A percentile compares a stretch with the other conserved stretches of the same genome.
phyloP scores from a whole-genome alignment of 2,329 filamentous ascomycete species.

The Penicillium italicum region DNA sequence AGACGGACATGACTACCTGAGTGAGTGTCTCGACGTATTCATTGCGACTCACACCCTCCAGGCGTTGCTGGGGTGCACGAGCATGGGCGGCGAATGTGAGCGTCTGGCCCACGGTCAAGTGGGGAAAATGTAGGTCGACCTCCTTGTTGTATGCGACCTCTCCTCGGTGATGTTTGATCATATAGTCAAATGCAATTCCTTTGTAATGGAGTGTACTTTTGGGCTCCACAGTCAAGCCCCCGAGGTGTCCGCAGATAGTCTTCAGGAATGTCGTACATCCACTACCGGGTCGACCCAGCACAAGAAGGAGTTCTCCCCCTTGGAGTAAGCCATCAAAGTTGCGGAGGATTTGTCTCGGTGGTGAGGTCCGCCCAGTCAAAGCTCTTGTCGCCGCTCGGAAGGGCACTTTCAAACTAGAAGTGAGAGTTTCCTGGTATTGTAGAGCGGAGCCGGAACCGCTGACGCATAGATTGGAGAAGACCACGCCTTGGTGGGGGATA shows the following conservation, averaged over 20 bases:
- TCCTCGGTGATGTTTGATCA: constrained; percentile 10
- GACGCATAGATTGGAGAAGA: constrained; percentile 25
- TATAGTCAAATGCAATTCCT: constrained; percentile 4
- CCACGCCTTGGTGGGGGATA: constrained; percentile 22
- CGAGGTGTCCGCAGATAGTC: constrained; percentile 46
- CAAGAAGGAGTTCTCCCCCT: constrained; percentile 50
- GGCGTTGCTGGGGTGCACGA: constrained; percentile 36
- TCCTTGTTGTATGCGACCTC: constrained; percentile 11
- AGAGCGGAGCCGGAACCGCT: constrained; percentile 25
- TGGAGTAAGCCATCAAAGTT: constrained; percentile 17
- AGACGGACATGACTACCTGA: constrained; percentile 43
- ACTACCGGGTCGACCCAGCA: constrained; percentile 48
- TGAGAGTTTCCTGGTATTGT: constrained; percentile 25
- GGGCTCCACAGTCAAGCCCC: constrained; percentile 1
- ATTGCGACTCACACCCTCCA: constrained; percentile 22
- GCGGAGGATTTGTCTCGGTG: constrained; percentile 19
- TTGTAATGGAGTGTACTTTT: constrained; percentile 7
- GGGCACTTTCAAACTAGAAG: constrained; percentile 21
- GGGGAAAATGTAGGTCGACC: constrained; percentile 56
- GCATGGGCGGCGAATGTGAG: constrained; percentile 69
- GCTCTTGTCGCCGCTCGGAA: constrained; percentile 31
- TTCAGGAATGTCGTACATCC: constrained; percentile 55
- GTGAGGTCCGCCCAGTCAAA: constrained; percentile 32
- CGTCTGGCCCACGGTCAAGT: constrained; percentile 63
- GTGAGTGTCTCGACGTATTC: constrained; percentile 40